phyloP scores from a whole-genome alignment of 163 green algal genomes.

The Smithsoniella earleae region DNA sequence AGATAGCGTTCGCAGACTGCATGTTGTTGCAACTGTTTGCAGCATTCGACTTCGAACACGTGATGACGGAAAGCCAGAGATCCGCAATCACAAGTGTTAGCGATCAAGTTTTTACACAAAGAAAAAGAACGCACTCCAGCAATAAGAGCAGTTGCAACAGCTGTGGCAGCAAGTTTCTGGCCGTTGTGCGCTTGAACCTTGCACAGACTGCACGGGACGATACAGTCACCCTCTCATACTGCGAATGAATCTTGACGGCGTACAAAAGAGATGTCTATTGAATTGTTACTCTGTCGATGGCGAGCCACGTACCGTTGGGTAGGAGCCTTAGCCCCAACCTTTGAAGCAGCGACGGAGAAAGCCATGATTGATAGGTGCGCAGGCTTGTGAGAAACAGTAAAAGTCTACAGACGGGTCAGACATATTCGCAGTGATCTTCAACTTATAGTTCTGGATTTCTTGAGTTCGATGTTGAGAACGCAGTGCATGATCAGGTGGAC shows the following conservation, averaged over 20 bases:
- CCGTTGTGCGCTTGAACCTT: constrained; percentile 45
- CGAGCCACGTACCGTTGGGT: background rate
- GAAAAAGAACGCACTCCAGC: constrained; percentile 57
- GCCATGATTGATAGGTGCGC: no score
- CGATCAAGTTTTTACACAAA: background rate
- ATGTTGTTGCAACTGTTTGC: constrained; percentile 6
- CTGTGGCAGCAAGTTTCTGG: constrained; percentile 44
- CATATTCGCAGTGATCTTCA: no score
- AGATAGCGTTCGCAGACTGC: constrained; percentile 72
- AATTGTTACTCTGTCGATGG: background rate
- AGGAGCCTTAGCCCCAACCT: constrained; percentile 12
- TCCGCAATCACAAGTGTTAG: background rate
- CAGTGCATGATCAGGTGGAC: no score
- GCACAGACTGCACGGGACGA: constrained; percentile 35
- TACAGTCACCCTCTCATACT: background rate
- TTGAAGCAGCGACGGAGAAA: constrained; percentile 20
- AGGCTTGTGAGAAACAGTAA: no score
- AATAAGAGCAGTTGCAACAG: constrained; percentile 55
- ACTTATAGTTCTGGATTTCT: no score
- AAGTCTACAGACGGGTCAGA: no score
- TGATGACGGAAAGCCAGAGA: background rate
- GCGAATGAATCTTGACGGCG: background rate
- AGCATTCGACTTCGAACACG: constrained; percentile 30
- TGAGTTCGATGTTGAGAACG: no score
- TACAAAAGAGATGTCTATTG: background rate